Base-by-base conservation (phyloP, 2,329 filamentous ascomycete species). In the Fusarium continuum region DNA sequence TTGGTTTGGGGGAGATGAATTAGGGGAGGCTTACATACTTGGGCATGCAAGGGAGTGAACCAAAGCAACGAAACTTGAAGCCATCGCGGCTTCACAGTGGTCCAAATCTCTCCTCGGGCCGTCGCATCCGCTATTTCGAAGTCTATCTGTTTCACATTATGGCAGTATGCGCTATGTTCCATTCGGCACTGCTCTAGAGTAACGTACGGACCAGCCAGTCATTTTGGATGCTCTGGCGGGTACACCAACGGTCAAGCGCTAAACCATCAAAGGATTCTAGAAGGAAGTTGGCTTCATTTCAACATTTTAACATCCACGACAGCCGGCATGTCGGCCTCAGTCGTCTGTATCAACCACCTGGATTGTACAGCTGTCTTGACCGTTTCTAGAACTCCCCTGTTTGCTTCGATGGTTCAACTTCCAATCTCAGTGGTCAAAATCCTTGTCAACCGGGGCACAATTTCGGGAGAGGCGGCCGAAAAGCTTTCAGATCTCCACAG, bases 381-480 rank as follows among this genome's bases (percentile, higher is more conserved):
- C 63, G 43, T 28, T 61, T 58, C 32, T 34, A 58, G 58, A 47
- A 54, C 44, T 50, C 23, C 29, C 19, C 26, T 20, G 23, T 46
- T 46, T 47, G 34, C 40, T 46, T 64, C 5, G 20, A 58, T 50
- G 55, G 31, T 31, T 35, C 35, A 40, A 49, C n/a, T 13, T 48
- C 40, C 48, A 67, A 50, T 52, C 49, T 61, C 38, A 38, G 20
- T 26, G 19, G 35, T 49, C 23, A 40, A 5, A 26, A 62, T 43
- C 65, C 67, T 43, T 66, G 64, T 36, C 20, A n/a, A 26, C 43
- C 53, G 41, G 43, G 57, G 38, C 53, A 51, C 59, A 70, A 70
- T 70, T 52, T 70, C 68, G 67, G 56, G 69, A 56, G 46, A 48
- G 31, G 35, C 53, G 36, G 54, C 61, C 61, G 58, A 68, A 47